phyloP scores from a whole-genome alignment of 192 early-diverging fungal species.

The Mortierella alpina region DNA sequence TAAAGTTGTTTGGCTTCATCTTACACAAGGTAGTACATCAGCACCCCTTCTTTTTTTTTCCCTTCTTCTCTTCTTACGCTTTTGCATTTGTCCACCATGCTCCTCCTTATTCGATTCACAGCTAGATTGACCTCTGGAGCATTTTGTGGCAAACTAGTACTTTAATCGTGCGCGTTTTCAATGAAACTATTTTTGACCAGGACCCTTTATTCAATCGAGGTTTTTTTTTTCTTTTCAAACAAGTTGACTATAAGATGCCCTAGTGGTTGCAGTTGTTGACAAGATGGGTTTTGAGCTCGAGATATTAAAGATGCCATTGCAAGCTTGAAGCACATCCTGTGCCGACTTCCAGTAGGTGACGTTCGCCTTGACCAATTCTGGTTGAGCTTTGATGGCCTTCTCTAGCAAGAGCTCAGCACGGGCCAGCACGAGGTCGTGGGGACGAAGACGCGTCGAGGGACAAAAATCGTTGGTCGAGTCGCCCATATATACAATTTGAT shows the following conservation, averaged over 20 bases:
- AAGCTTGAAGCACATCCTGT: slow-evolving; percentile 14
- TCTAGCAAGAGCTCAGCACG: slow-evolving; percentile 33
- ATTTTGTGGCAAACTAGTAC: too few relatives aligned
- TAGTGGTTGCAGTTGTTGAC: background rate
- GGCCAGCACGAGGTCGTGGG: slow-evolving; percentile 28
- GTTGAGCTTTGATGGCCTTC: slow-evolving; percentile 18
- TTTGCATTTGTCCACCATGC: too few relatives aligned
- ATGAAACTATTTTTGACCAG: too few relatives aligned
- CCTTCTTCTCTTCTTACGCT: too few relatives aligned
- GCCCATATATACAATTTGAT: slow-evolving; percentile 62
- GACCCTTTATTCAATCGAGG: too few relatives aligned
- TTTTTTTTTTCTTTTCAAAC: too few relatives aligned
- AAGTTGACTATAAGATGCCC: too few relatives aligned
- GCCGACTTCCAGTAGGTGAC: slow-evolving; percentile 37
- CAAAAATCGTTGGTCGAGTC: slow-evolving; percentile 68
- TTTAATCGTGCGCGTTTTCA: too few relatives aligned
- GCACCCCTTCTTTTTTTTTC: too few relatives aligned
- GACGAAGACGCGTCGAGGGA: slow-evolving; percentile 55
- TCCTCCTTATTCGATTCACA: too few relatives aligned
- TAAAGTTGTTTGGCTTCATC: background rate
- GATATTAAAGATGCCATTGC: background rate
- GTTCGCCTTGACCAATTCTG: slow-evolving; percentile 27
- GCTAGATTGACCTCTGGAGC: too few relatives aligned
- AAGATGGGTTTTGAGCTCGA: background rate
- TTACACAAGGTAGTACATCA: too few relatives aligned